phyloP scores from a whole-genome alignment of 257 asterid genomes.

The Coffea eugenioides region DNA sequence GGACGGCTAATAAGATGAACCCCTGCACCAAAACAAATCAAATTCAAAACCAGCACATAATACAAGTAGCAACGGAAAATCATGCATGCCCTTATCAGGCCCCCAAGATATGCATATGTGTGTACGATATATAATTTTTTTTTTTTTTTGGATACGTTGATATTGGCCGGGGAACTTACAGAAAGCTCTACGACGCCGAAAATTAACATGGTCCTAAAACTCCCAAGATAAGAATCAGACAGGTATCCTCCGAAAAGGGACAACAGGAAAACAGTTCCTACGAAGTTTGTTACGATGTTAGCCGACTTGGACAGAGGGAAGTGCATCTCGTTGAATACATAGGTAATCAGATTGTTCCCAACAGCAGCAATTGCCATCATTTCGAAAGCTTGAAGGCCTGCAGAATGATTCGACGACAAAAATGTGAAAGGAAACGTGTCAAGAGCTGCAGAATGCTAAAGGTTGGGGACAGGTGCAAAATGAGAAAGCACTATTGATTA shows the following conservation, averaged over 20 bases:
- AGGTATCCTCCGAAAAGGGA: conserved; percentile 76
- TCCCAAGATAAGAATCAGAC: conserved; percentile 74
- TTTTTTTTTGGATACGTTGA: too few relatives aligned
- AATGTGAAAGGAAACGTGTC: neutral
- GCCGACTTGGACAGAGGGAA: conserved; percentile 66
- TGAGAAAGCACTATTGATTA: neutral
- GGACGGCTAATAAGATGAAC: conserved; percentile 52
- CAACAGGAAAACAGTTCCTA: conserved; percentile 66
- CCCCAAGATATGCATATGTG: neutral
- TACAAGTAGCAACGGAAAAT: too few relatives aligned
- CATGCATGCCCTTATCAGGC: too few relatives aligned
- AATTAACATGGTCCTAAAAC: conserved; percentile 70
- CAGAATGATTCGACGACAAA: neutral
- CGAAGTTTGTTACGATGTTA: conserved; percentile 76
- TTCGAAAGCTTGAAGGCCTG: conserved; percentile 74
- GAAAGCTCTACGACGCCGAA: conserved; percentile 71
- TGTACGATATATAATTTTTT: neutral
- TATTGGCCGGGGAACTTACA: conserved; percentile 21
- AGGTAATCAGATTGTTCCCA: conserved; percentile 73
- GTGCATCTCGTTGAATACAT: conserved; percentile 70
- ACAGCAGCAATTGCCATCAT: conserved; percentile 84
- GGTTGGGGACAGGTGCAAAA: neutral
- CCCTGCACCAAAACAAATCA: conserved; percentile 34
- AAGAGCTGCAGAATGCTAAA: neutral
- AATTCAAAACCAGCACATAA: neutral